A percentile compares a stretch with the other conserved stretches of the same genome.
Conservation (phyloP, 2,329 filamentous ascomycete species). For the Zymoseptoria passerinii region DNA sequence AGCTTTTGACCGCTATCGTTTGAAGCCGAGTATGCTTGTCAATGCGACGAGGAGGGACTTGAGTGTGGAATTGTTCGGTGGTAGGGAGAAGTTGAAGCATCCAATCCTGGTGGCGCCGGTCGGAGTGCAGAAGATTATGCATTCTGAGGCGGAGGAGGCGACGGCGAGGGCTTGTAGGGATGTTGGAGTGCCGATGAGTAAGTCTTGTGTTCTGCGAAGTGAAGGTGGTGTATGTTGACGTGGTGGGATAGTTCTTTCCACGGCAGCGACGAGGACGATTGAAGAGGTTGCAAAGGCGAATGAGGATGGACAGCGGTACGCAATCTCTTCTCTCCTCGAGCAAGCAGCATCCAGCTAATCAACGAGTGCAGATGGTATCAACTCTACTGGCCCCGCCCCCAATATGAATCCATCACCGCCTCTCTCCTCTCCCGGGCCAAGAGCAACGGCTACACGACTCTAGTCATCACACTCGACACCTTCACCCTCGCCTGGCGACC, state of each 20-base stretch:
- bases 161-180: conserved; percentile 55
- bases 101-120: conserved; percentile 59
- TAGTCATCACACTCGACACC: conserved; percentile 67
- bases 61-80: conserved; percentile 29
- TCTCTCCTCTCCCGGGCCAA: conserved; percentile 57
- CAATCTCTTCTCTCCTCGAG: background rate
- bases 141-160: conserved; percentile 56
- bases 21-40: conserved; percentile 35
- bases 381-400: conserved; percentile 56
- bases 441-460: conserved; percentile 52
- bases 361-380: conserved; percentile 38
- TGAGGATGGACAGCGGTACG: conserved; percentile 29
- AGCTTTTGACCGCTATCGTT: conserved; percentile 33
- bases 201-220: background rate
- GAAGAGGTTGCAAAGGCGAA: conserved; percentile 57
- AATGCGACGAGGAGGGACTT: conserved; percentile 30
- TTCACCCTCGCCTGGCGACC: conserved; percentile 63
- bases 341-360: background rate
- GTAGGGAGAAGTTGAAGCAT: conserved; percentile 32
- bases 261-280: conserved; percentile 55
- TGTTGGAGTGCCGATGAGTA: conserved; percentile 53
- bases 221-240: background rate
- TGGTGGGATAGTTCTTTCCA: conserved; percentile 44
- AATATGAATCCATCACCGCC: conserved; percentile 53
- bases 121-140: conserved; percentile 61